These are phyloP conservation scores for Neurospora tetrasperma DNA, from an alignment of 495 filamentous ascomycete genomes.

Conservation along the genomic window DNA sequence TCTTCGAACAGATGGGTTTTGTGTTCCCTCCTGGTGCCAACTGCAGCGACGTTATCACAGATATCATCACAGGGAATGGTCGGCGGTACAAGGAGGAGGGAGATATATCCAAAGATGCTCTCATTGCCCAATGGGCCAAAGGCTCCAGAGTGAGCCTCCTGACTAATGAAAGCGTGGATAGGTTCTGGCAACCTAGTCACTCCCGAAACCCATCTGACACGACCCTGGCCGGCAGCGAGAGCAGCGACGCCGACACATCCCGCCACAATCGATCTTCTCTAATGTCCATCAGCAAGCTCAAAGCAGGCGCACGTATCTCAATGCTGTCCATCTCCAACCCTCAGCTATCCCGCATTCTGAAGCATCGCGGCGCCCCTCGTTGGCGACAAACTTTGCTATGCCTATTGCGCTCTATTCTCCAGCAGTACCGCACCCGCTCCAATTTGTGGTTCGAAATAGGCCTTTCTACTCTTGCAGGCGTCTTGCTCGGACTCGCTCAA, in stretches of 20 bases:
- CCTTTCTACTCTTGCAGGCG: slow-evolving; percentile 38
- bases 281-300: not conserved
- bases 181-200: slow-evolving; percentile 12
- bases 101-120: slow-evolving; percentile 31
- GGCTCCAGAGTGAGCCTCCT: not conserved
- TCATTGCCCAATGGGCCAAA: slow-evolving; percentile 30
- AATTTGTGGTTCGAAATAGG: slow-evolving; percentile 43
- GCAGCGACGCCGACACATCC: slow-evolving; percentile 6
- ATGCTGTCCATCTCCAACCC: not conserved
- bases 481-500: slow-evolving; percentile 44
- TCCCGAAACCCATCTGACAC: not conserved
- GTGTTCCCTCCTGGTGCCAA: slow-evolving; percentile 32
- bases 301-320: not conserved
- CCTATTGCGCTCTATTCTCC: slow-evolving; percentile 37
- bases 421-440: slow-evolving; percentile 42
- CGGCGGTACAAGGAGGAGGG: slow-evolving; percentile 32
- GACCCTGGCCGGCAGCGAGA: not conserved
- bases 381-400: slow-evolving; percentile 38
- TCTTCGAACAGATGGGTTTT: slow-evolving; percentile 38
- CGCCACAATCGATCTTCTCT: not conserved
- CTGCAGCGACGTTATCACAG: slow-evolving; percentile 38
- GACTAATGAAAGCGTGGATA: not conserved
- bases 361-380: slow-evolving; percentile 36
- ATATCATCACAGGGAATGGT: slow-evolving; percentile 42
- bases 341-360: slow-evolving; percentile 17